Evolutionary conservation across 2,329 filamentous ascomycete species (phyloP).

Genomic region (Ceratocystis eucalypticola): DNA sequence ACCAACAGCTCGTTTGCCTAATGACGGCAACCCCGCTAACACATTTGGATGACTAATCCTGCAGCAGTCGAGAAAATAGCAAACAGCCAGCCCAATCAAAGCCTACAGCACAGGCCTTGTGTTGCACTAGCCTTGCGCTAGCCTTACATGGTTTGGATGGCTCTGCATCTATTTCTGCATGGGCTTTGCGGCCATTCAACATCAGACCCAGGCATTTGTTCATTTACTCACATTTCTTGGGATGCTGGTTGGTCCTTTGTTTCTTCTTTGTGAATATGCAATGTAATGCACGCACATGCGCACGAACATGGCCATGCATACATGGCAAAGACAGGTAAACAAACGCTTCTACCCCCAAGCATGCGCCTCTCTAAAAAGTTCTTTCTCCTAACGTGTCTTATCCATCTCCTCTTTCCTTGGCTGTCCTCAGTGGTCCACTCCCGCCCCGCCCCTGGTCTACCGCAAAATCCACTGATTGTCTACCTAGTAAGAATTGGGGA

Average conservation of each 20-base stretch:
- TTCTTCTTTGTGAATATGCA: too few species aligned
- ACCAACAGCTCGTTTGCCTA: neutral
- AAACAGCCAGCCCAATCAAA: neutral
- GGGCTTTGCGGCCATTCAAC: neutral
- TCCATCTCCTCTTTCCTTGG: neutral
- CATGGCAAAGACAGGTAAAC: too few species aligned
- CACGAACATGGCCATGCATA: too few species aligned
- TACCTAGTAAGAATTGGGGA: neutral
- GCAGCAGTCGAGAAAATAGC: neutral
- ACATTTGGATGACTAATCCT: neutral
- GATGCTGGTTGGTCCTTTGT: too few species aligned
- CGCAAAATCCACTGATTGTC: neutral
- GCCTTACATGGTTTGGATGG: neutral
- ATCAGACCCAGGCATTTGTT: neutral
- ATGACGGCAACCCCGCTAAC: neutral
- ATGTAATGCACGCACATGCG: too few species aligned
- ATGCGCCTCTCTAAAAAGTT: too few species aligned
- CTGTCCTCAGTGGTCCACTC: neutral
- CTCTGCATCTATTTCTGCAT: neutral
- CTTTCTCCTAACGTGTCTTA: neutral
- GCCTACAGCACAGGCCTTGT: neutral
- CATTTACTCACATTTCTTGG: neutral
- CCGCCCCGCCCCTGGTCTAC: slow-evolving; percentile 2
- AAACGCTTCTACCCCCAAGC: too few species aligned
- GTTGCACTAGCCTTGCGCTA: slow-evolving; percentile 1